Conservation (phyloP, 225 moss, liverwort and hornwort species). For the Polytrichum commune region DNA sequence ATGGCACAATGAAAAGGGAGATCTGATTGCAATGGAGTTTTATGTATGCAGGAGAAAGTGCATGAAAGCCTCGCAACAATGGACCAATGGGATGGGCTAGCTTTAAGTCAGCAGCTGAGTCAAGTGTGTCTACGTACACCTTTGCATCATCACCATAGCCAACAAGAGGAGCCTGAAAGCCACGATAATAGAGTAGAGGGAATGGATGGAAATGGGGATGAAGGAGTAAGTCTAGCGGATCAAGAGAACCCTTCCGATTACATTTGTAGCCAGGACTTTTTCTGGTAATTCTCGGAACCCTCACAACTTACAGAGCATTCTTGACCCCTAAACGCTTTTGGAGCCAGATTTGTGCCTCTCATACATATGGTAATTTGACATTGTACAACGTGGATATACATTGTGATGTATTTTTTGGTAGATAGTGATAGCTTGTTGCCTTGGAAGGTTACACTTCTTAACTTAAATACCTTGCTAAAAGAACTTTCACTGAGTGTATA, state of each 20-base stretch:
- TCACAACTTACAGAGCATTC: no score
- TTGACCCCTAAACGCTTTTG: not conserved
- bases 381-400: no score
- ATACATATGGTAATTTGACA: no score
- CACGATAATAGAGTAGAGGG: constrained; percentile 27
- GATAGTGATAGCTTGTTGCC: no score
- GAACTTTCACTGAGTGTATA: no score
- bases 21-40: not conserved
- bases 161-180: constrained; percentile 40
- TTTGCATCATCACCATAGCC: constrained; percentile 13
- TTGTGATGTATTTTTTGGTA: no score
- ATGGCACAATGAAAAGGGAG: no score
- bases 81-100: constrained; percentile 68
- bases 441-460: no score
- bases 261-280: constrained; percentile 84
- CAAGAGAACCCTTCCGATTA: constrained; percentile 64
- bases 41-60: constrained; percentile 31
- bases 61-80: constrained; percentile 36
- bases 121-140: constrained; percentile 79
- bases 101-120: constrained; percentile 93
- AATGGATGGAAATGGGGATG: constrained; percentile 33
- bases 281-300: constrained; percentile 47
- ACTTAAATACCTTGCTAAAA: no score
- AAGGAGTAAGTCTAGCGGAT: constrained; percentile 59
- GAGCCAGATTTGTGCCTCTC: no score